phyloP scores from a whole-genome alignment of 129 eudicot genomes.

The Flaveria robusta region DNA sequence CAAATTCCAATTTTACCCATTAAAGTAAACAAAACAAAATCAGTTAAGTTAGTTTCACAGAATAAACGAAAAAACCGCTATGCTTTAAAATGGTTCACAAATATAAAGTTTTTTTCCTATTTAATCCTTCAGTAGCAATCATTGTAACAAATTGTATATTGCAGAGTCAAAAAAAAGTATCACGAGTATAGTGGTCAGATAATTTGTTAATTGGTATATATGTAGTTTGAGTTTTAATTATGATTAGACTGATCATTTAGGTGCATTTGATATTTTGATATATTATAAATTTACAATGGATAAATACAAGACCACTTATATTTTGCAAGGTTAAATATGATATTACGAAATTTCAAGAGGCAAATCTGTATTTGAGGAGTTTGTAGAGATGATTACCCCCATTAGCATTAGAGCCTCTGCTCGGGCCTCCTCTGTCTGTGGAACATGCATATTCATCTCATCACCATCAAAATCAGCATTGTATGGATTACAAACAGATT shows the following conservation, averaged over 20 bases:
- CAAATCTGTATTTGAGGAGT: not conserved
- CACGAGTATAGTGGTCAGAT: not conserved
- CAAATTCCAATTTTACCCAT: not conserved
- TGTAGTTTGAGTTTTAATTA: not conserved
- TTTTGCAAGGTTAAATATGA: not conserved
- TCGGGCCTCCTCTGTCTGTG: conserved; percentile 98
- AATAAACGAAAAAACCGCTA: not conserved
- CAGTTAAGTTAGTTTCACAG: not conserved
- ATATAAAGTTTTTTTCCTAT: not conserved
- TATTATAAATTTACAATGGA: not conserved
- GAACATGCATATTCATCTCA: conserved; percentile 99
- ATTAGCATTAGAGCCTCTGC: conserved; percentile 90
- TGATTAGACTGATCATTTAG: not conserved
- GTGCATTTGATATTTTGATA: not conserved
- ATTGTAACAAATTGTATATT: not conserved
- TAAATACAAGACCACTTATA: not conserved
- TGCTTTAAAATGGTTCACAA: not conserved
- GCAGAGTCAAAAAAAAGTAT: not conserved
- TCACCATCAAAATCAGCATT: conserved; percentile 99
- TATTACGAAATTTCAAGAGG: not conserved
- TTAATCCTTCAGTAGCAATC: not conserved
- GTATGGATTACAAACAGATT: conserved; percentile 98
- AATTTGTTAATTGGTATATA: not conserved
- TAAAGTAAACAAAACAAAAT: not conserved
- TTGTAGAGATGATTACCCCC: conserved; percentile 64